These are phyloP conservation scores for Fusarium begoniae DNA, from an alignment of 2,329 filamentous ascomycete genomes.

Conservation along the genomic window DNA sequence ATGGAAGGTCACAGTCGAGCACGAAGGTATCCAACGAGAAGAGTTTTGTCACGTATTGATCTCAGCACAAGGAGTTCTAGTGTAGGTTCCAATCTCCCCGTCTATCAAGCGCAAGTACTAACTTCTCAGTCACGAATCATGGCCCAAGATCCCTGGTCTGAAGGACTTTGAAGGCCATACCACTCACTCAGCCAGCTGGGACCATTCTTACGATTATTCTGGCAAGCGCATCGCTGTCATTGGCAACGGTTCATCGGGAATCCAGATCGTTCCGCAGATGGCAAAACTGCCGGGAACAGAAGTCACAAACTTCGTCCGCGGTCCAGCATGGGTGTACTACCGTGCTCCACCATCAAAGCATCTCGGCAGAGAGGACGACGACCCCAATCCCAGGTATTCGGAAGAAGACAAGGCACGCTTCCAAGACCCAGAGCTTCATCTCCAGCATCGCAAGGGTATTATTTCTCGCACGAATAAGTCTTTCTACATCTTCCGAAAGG, in stretches of 20 bases:
- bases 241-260: conserved; percentile 34
- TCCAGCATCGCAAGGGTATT: conserved; percentile 56
- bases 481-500: conserved; percentile 48
- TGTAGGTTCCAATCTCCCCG: background rate
- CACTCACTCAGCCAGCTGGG: conserved; percentile 33
- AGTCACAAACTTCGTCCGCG: conserved; percentile 47
- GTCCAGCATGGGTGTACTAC: conserved; percentile 49
- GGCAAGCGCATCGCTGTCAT: conserved; percentile 37
- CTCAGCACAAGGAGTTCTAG: conserved; percentile 36
- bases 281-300: conserved; percentile 42
- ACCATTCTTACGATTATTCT: conserved; percentile 32
- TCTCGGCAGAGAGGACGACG: conserved; percentile 41
- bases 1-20: conserved; percentile 36
- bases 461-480: conserved; percentile 42
- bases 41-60: conserved; percentile 36
- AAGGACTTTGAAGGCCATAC: conserved; percentile 33
- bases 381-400: conserved; percentile 42
- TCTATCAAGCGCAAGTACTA: rapidly evolving
- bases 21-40: conserved; percentile 15
- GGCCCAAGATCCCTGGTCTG: conserved; percentile 32
- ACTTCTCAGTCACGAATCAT: conserved; percentile 26
- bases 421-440: conserved; percentile 62
- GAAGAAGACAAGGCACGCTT: conserved; percentile 57
- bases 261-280: conserved; percentile 39
- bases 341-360: conserved; percentile 46